A percentile compares a stretch with the other conserved stretches of the same genome.
These are phyloP conservation scores for Trichoderma asperelloides DNA, from an alignment of 495 filamentous ascomycete genomes.

Conservation along the genomic window DNA sequence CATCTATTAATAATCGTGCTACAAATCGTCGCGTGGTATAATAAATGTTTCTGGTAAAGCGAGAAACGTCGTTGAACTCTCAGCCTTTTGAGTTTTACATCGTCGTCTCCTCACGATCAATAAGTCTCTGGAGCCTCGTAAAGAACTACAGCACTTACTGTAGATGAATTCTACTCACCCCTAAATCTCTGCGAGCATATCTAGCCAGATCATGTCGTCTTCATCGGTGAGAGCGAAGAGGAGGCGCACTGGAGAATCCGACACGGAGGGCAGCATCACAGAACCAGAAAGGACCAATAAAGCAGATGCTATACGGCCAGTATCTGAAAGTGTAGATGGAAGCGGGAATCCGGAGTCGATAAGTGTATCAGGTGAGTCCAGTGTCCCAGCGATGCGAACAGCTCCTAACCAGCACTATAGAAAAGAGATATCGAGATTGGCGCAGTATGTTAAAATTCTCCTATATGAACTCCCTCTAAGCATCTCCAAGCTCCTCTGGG, in stretches of 20 bases:
- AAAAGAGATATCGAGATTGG: constrained; percentile 2
- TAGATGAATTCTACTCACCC: background rate
- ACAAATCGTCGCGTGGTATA: no score
- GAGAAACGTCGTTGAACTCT: no score
- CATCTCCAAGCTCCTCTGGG: no score
- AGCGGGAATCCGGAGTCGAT: background rate
- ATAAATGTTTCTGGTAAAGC: no score
- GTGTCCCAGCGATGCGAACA: background rate
- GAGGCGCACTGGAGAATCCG: background rate
- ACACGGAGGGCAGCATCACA: background rate
- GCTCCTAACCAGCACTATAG: background rate
- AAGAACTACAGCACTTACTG: background rate
- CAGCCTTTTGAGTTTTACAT: no score
- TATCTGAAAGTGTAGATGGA: background rate
- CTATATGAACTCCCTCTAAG: background rate
- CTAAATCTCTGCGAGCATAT: background rate
- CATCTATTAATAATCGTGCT: no score
- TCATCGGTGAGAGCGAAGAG: background rate
- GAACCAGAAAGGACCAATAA: background rate
- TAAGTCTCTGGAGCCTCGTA: background rate
- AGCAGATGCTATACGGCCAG: background rate
- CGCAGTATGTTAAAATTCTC: background rate
- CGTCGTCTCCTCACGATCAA: background rate
- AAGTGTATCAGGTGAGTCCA: background rate
- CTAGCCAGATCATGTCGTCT: background rate